Evolutionary conservation across 176 grass and related monocot species (phyloP), one percentile per base, ranked within the genome.

Genomic region (Eleusine indica): DNA sequence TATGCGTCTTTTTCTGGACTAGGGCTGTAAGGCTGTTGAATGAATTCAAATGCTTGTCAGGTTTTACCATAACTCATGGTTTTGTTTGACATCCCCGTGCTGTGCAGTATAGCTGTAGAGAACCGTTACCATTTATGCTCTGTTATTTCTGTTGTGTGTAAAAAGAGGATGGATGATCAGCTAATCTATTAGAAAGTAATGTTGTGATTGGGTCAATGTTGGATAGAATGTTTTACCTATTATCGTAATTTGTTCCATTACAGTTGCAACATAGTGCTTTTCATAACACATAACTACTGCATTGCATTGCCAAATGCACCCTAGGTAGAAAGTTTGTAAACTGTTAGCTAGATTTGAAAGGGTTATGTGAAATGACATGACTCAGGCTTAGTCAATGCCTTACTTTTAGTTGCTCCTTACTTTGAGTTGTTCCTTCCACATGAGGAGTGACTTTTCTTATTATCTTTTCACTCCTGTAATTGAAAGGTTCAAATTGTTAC

Each of bases 401-500:
- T 35, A 35, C 32, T 35, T 67, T 74, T 75, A 28, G 13, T 61
- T 81, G 25, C 68, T 66, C 30, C 49, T 81, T 86, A 16, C 71
- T 44, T 56, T 73, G 57, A 18, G 18, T 60, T 81, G 25, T 74
- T 67, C 30, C 49, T 81, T 87, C 1, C 44, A 5, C 15, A 57
- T 66, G 62, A 65, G 1, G 19, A 76, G 4, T 48, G 60, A 42
- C 37, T 49, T 41, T 70, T 41, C 21, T 66, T 28, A 71, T 67
- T 64, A 2, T 57, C 58, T 41, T 61, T 57, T 39, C 68, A 6
- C 41, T 75, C 30, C 37, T 74, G 80, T 61, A 44, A 81, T 64
- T 79, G 51, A 90, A 38, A 38, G 9, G 14, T 10, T 65, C 80
- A 13, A 62, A 70, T 15, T 58, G 49, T 68, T 68, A 53, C 16